Evolutionary conservation across 768 basidiomycete genomes (phyloP), one percentile per base, ranked within the genome.

Genomic region (Tylopilus felleus): DNA sequence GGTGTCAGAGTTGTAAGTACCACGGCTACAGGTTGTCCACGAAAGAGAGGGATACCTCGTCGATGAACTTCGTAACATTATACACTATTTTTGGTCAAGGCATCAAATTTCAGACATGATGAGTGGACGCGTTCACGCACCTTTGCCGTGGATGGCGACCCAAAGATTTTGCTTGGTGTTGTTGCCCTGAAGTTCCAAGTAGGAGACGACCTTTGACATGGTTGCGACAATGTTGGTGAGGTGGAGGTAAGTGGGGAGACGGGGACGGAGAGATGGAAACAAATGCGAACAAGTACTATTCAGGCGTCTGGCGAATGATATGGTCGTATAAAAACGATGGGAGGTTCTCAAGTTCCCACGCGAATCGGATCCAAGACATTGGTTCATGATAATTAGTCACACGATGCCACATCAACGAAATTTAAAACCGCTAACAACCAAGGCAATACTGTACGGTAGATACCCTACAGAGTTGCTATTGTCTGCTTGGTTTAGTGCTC

Each of bases 61-160:
- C 95, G 64, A 94, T 76, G 82, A 98, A 98, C 68, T 89, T 88
- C 36, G 93, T 85, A 59, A 88, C 86, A 74, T 96, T 82, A 78
- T 98, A 98, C 50, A 98, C 96, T 96, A 72, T 39, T 57, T 38
- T 58, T 51, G 52, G 46, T 33, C 33, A 19, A 19, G 39, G 44
- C 4, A 27, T 56, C 23, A 60, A 49, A 29, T 38, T 49, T 49
- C 43, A 21, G 44, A 22, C 21, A 19, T 43, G 13, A 42, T 27
- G 38, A 33, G 43, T 8, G 28, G 13, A 31, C 28, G 41, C 19
- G 40, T 36, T 14, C 42, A 59, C 69, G 44, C 19, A 92, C 93
- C 92, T 69, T 96, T 95, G 68, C 82, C 84, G 72, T 90, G 83
- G 58, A 98, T 73, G 62, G 95, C 82, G 69, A 96, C 71, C 73